Conservation (phyloP, 768 basidiomycete species). For the Phanerochaete sordida region DNA sequence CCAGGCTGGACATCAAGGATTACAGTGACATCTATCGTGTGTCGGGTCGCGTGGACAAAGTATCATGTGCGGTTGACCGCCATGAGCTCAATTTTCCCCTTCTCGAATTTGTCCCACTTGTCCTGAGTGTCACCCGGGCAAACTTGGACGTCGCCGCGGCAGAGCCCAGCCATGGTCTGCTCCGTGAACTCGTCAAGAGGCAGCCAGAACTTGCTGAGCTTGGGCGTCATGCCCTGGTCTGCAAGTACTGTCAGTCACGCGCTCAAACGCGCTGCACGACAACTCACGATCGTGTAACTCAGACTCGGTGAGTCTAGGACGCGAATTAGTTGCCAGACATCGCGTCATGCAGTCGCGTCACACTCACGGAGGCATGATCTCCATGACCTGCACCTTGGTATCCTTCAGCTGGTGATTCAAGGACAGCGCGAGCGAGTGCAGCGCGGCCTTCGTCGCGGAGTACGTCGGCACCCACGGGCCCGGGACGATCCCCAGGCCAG, state of each 20-base stretch:
- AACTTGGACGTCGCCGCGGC: constrained; percentile 30
- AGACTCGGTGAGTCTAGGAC: constrained; percentile 50
- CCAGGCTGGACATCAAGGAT: not conserved
- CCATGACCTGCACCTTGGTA: constrained; percentile 51
- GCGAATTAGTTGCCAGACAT: not conserved
- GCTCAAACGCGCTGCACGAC: not conserved
- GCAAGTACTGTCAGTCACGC: not conserved
- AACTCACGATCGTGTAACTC: constrained; percentile 56
- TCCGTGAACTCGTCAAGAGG: constrained; percentile 44
- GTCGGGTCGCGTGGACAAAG: not conserved
- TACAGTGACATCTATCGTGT: not conserved
- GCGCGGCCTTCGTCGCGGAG: constrained; percentile 54
- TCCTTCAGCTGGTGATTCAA: constrained; percentile 43
- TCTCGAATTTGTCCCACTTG: constrained; percentile 25
- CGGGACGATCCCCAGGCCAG: constrained; percentile 47
- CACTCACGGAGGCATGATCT: constrained; percentile 56
- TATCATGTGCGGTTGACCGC: not conserved
- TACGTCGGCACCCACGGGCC: constrained; percentile 43
- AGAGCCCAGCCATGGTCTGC: constrained; percentile 34
- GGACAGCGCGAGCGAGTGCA: constrained; percentile 49
- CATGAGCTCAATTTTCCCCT: constrained; percentile 24
- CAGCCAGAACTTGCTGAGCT: constrained; percentile 52
- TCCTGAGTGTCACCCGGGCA: constrained; percentile 19
- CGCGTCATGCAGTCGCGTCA: not conserved
- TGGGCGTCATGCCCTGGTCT: constrained; percentile 51